Conservation (phyloP, 2,329 filamentous ascomycete genomes). For the Microsporum ferrugineum region DNA sequence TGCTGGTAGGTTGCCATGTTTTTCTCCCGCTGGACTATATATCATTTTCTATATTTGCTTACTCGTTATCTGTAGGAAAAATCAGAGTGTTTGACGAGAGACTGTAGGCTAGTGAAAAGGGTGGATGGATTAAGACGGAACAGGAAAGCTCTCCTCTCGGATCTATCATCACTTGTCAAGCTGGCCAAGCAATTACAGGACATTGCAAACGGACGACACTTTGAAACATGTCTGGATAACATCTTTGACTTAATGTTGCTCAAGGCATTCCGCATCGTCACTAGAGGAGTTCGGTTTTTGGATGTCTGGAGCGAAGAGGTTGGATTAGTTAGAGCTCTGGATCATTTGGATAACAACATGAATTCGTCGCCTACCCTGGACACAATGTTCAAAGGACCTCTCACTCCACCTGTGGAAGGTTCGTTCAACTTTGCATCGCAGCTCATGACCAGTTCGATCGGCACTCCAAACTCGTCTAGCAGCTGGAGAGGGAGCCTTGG, state of each 20-base stretch:
- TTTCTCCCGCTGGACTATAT: background rate
- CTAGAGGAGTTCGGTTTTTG: slow-evolving; percentile 75
- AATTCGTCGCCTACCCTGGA: slow-evolving; percentile 9
- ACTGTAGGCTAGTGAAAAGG: slow-evolving; percentile 61
- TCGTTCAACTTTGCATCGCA: slow-evolving; percentile 18
- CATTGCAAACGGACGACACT: slow-evolving; percentile 43
- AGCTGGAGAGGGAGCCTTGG: slow-evolving; percentile 3
- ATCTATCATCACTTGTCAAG: slow-evolving; percentile 81
- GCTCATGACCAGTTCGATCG: background rate
- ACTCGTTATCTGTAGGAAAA: slow-evolving; percentile 51
- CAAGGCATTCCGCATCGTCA: slow-evolving; percentile 90
- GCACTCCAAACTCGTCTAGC: background rate
- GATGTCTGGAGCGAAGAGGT: slow-evolving; percentile 63
- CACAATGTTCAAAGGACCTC: slow-evolving; percentile 23
- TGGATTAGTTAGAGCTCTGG: slow-evolving; percentile 33
- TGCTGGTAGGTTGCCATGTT: slow-evolving; percentile 56
- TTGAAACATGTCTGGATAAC: slow-evolving; percentile 31
- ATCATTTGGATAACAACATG: slow-evolving; percentile 26
- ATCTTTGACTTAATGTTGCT: slow-evolving; percentile 86
- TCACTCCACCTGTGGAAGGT: slow-evolving; percentile 30
- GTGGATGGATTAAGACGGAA: slow-evolving; percentile 67
- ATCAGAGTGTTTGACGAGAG: slow-evolving; percentile 75
- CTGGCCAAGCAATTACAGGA: slow-evolving; percentile 77
- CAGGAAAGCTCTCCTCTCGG: slow-evolving; percentile 77
- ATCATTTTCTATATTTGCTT: background rate